Percentiles rank a stretch among this genome's conserved stretches.
Conservation (phyloP, 2,329 filamentous ascomycete genomes). For the Stachybotrys chlorohalonatus region DNA sequence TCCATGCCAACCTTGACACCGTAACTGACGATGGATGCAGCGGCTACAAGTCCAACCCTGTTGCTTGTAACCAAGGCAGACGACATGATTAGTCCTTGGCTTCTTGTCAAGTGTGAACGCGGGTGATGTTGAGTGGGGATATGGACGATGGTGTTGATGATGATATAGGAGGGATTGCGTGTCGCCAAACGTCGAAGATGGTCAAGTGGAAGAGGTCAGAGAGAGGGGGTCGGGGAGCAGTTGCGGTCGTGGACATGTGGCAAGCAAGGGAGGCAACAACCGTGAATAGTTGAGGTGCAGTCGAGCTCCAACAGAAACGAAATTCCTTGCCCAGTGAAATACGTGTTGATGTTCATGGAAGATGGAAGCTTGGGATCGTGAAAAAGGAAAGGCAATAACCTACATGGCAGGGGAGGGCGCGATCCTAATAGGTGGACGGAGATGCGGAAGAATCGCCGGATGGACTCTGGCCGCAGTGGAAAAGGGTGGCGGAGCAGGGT, state of each 20-base stretch:
- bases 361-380: background rate
- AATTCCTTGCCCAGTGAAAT: no score
- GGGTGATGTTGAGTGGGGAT: no score
- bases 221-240: no score
- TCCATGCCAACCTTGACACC: conserved; percentile 24
- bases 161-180: no score
- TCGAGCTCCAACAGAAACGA: no score
- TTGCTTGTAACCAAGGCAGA: background rate
- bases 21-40: conserved; percentile 18
- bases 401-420: conserved; percentile 6
- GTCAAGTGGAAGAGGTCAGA: no score
- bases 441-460: background rate
- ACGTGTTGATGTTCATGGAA: no score
- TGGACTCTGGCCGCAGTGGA: background rate
- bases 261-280: no score
- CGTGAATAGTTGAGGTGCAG: no score
- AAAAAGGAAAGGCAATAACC: conserved; percentile 19
- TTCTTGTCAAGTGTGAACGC: background rate
- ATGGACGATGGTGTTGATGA: no score
- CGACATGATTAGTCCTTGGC: background rate
- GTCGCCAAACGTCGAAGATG: no score
- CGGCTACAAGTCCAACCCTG: background rate
- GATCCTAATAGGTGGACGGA: background rate
- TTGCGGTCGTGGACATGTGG: no score
- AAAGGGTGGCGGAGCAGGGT: background rate